Base-by-base conservation (phyloP, 257 asterid species). In the Cinchona pubescens region DNA sequence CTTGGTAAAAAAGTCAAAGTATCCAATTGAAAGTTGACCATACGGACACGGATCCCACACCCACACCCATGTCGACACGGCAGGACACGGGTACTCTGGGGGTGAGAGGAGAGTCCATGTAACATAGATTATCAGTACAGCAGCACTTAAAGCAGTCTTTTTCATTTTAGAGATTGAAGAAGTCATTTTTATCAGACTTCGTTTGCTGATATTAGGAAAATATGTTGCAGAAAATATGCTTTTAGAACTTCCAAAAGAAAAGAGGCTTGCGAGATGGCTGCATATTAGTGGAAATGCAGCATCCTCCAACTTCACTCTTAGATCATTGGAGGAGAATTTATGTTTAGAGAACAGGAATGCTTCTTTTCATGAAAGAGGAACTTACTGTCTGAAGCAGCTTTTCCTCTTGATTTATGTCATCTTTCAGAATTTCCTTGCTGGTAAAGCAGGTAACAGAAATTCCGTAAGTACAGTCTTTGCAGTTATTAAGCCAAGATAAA, bases 361-460 rank as follows among this genome's bases (percentile, higher is more conserved):
- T 65, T 30, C n/a, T 38, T 30, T n/a, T 64, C 14, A 40, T 12
- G 64, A 58, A 75, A 77, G 58, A 42, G 46, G 77, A 75, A 79
- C 94, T 89, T 87, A 94, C 97, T 18, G 89, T 86, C 67, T 81
- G 83, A 37, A 85, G 93, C 69, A 80, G 84, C 58, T 74, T 79
- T 30, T 72, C 90, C 78, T 86, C 91, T 79, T 83, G 86, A 75
- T 82, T 77, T 58, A 45, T 73, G 25, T 79, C 76, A 68, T 76
- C 87, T 62, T 68, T 82, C 43, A 84, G 69, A 71, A 45, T 23
- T 55, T 32, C 81, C 63, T 79, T 85, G 76, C 74, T 77, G 61
- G 84, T 71, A 62, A 81, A 37, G 69, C 95, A 87, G 87, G 68
- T 53, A 46, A 76, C 29, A 64, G 78, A 63, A 80, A 68, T 75